Percentiles rank a stretch among this genome's conserved stretches.
Conservation (phyloP, 2,329 filamentous ascomycete genomes). For the Talaromyces islandicus region DNA sequence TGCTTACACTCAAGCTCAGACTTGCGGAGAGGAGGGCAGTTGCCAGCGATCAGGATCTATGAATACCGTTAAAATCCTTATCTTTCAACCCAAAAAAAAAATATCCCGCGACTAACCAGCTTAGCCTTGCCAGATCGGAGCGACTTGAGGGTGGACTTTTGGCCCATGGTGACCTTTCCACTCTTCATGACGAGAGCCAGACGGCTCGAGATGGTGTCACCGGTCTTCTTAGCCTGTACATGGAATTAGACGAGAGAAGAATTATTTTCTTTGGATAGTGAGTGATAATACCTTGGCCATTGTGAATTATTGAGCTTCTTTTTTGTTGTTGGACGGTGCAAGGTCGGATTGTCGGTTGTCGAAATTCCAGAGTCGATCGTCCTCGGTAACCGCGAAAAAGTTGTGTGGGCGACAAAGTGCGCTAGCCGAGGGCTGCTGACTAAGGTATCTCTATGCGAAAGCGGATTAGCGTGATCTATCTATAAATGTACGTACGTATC, state of each 20-base stretch:
- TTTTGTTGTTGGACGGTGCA: not conserved
- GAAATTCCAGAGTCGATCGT: not conserved
- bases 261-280: not conserved
- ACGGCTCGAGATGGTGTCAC: constrained; percentile 12
- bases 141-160: constrained; percentile 84
- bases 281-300: constrained; percentile 10
- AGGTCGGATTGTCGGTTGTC: not conserved
- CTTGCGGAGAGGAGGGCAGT: constrained; percentile 97
- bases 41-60: constrained; percentile 80
- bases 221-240: constrained; percentile 8
- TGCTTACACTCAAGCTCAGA: constrained; percentile 77
- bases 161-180: constrained; percentile 68
- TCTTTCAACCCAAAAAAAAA: not conserved
- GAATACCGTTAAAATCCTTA: not conserved
- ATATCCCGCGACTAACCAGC: constrained; percentile 43
- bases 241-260: not conserved
- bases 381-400: not conserved
- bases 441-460: not conserved
- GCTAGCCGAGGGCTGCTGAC: constrained; percentile 6
- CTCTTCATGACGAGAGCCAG: constrained; percentile 25
- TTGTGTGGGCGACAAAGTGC: not conserved
- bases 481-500: not conserved
- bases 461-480: constrained; percentile 3
- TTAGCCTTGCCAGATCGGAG: constrained; percentile 96
- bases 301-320: constrained; percentile 6